phyloP scores from a whole-genome alignment of 2,329 filamentous ascomycete genomes.

The Trichoderma breve region DNA sequence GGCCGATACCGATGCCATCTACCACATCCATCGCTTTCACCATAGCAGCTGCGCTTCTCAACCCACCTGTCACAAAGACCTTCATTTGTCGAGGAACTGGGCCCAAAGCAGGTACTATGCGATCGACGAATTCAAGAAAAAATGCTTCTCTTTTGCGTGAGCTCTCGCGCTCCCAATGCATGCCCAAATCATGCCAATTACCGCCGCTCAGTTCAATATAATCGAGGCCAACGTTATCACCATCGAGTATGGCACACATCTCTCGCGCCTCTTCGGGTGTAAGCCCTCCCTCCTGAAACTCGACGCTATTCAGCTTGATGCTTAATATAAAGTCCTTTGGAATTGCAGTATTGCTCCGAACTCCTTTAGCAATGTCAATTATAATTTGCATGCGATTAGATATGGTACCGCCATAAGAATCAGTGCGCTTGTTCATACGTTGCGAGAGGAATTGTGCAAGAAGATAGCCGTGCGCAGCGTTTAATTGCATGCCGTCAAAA shows the following conservation, averaged over 20 bases:
- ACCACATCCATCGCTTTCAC: no score
- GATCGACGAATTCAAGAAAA: constrained; percentile 35
- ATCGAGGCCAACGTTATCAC: constrained; percentile 44
- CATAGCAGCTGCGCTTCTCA: no score
- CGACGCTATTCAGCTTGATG: constrained; percentile 37
- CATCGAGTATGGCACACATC: constrained; percentile 47
- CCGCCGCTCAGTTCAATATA: constrained; percentile 61
- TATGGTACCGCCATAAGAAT: constrained; percentile 44
- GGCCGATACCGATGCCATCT: no score
- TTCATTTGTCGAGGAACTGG: no score
- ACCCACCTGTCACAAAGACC: no score
- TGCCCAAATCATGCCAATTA: constrained; percentile 54
- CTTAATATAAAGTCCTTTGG: no score
- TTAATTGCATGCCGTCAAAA: constrained; percentile 52
- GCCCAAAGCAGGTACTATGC: no score
- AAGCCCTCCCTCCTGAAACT: constrained; percentile 55
- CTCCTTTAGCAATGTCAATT: no score
- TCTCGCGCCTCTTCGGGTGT: constrained; percentile 50
- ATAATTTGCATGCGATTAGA: constrained; percentile 39
- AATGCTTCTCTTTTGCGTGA: constrained; percentile 57
- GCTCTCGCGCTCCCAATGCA: constrained; percentile 51
- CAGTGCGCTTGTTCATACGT: constrained; percentile 49
- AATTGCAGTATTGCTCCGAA: constrained; percentile 53
- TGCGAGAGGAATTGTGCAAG: constrained; percentile 52
- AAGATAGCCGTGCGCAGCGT: constrained; percentile 56